Percentiles rank a stretch among this genome's conserved stretches.
Conservation (phyloP, 2,329 filamentous ascomycete species). For the Fusarium coffeatum region DNA sequence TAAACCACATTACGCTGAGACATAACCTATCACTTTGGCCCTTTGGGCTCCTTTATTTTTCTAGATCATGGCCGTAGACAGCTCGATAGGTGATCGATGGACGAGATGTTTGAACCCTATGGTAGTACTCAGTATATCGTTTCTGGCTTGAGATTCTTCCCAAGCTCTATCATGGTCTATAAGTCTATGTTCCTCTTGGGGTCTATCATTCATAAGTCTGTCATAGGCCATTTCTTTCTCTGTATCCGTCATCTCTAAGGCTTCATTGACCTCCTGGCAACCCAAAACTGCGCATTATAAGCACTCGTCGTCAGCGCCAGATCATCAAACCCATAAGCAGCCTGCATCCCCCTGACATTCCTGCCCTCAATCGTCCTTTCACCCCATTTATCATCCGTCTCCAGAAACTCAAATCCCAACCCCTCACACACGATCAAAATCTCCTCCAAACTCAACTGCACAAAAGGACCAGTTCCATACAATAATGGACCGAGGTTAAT, state of each 20-base stretch:
- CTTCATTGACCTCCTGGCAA: constrained; percentile 50
- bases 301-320: constrained; percentile 63
- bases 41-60: too few species aligned
- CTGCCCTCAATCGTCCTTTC: constrained; percentile 55
- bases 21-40: too few species aligned
- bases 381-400: constrained; percentile 56
- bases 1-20: too few species aligned
- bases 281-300: constrained; percentile 67
- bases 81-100: too few species aligned
- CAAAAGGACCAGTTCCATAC: constrained; percentile 65
- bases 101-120: too few species aligned
- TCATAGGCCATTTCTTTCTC: background rate
- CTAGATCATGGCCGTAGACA: too few species aligned
- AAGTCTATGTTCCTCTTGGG: background rate
- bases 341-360: constrained; percentile 58
- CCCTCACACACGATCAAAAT: constrained; percentile 60
- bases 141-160: background rate
- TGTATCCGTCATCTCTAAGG: background rate
- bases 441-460: constrained; percentile 67
- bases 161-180: background rate
- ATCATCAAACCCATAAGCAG: constrained; percentile 64
- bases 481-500: constrained; percentile 67
- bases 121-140: too few species aligned
- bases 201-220: background rate
- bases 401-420: constrained; percentile 64